phyloP scores from a whole-genome alignment of 2,329 filamentous ascomycete genomes.

The Beauveria bassiana region DNA sequence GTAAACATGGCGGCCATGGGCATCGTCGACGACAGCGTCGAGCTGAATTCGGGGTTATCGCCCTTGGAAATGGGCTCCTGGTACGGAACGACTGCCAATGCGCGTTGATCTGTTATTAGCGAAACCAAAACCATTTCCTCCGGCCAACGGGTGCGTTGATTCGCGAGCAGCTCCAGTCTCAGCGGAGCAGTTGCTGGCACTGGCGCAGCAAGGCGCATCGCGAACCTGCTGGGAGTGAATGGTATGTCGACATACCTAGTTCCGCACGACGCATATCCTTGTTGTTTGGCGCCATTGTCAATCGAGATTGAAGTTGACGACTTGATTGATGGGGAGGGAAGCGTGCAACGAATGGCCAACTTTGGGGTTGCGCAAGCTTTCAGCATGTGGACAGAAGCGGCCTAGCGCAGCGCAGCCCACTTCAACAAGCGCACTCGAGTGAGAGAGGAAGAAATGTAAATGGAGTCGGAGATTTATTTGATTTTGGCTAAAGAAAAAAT shows the following conservation, averaged over 20 bases:
- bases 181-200: not conserved
- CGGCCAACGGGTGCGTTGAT: too few species aligned
- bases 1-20: constrained; percentile 97
- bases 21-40: constrained; percentile 67
- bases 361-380: constrained; percentile 1
- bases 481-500: not conserved
- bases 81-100: constrained; percentile 70
- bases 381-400: not conserved
- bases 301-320: not conserved
- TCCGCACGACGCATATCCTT: constrained; percentile 72
- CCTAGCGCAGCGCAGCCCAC: not conserved
- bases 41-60: constrained; percentile 60
- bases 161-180: not conserved
- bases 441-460: not conserved
- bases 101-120: not conserved
- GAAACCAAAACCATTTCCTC: too few species aligned
- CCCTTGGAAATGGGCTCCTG: constrained; percentile 63
- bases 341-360: not conserved
- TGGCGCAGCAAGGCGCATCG: not conserved
- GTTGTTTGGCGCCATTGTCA: constrained; percentile 56
- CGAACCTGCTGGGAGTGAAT: not conserved
- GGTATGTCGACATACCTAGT: constrained; percentile 49
- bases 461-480: not conserved
- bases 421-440: not conserved
- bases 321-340: not conserved